Base-by-base conservation (phyloP, 768 basidiomycete genomes). In the Lentinula sp. region DNA sequence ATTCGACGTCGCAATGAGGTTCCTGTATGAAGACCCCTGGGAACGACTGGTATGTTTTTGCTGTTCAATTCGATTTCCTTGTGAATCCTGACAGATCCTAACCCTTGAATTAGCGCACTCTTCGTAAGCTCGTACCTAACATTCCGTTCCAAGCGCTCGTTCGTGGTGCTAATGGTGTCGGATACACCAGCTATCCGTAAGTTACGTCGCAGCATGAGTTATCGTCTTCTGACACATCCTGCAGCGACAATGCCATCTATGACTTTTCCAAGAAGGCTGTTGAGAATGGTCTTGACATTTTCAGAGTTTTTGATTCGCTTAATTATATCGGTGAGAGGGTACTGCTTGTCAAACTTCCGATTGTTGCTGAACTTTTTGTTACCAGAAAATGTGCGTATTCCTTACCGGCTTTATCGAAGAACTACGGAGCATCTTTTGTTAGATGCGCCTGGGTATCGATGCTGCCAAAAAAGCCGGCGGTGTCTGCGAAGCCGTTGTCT, bases 11-110 rank as follows among this genome's bases (percentile, higher is more conserved):
- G 91, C 96, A 23, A 97, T 98, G 95, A 89, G 96, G 50, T 98
- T 99, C 88, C 76, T 99, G 72, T 98, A 99, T 72, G 97, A 99
- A 73, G 97, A 99, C 74, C 97, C 97, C 66, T 99, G 97, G 97
- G 97, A 98, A 72, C 87, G 97, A 65, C 77, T 99, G 76, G 92
- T 93, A 65, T 54, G 86, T 75, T 3, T 2, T 21, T n/a, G 4
- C 28, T 58, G 16, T 57, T 21, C 18, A 16, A 1, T 40, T 5
- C 23, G 7, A 23, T 31, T 28, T 45, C 4, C 63, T 13, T 5
- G 5, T 32, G 35, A 37, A 60, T 57, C 37, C 42, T 45, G 52
- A 57, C 37, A 28, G 28, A 28, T 62, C 70, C 58, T 69, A 59
- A 37, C 67, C 5, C 50, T 28, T 28, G 3, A 28, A 28, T 28